Percentiles rank a stretch among this genome's conserved stretches.
Conservation (phyloP, 176 grass and related monocot genomes). For the Bothriochloa decipiens region DNA sequence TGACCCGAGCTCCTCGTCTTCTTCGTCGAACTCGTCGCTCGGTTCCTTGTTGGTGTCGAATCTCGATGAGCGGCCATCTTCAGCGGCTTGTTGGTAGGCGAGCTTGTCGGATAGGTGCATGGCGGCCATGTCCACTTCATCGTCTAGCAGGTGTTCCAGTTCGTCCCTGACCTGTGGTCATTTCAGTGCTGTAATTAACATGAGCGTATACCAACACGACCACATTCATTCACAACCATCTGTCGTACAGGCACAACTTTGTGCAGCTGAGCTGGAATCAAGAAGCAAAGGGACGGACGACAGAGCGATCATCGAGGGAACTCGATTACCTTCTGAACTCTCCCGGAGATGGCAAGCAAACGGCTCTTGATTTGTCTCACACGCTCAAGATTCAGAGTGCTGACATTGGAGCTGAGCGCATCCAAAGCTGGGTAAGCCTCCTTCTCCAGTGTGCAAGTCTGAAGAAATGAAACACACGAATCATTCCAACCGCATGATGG, state of each 20-base stretch:
- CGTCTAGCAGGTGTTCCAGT: conserved; percentile 72
- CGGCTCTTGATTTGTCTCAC: conserved; percentile 75
- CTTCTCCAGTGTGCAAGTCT: conserved; percentile 61
- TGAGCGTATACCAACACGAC: not conserved
- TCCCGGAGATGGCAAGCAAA: conserved; percentile 55
- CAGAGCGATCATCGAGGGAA: not conserved
- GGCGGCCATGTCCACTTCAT: conserved; percentile 71
- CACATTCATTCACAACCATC: not conserved
- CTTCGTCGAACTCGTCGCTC: conserved; percentile 25
- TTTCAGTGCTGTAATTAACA: not conserved
- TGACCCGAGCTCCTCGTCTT: not conserved
- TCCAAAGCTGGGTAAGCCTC: conserved; percentile 77
- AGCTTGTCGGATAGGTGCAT: conserved; percentile 78
- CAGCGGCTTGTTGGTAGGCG: conserved; percentile 14
- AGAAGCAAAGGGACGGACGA: not conserved
- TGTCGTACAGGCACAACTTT: too few species aligned
- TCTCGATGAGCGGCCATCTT: conserved; percentile 23
- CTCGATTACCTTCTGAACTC: conserved; percentile 59
- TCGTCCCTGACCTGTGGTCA: conserved; percentile 69
- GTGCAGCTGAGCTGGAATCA: not conserved
- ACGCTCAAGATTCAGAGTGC: conserved; percentile 74
- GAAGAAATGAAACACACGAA: not conserved
- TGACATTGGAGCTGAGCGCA: conserved; percentile 71
- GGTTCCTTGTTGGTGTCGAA: conserved; percentile 18
- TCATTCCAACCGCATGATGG: not conserved